Evolutionary conservation across 129 eudicot genomes (phyloP), one percentile per base, ranked within the genome.

Genomic region (Flaveria linearis): DNA sequence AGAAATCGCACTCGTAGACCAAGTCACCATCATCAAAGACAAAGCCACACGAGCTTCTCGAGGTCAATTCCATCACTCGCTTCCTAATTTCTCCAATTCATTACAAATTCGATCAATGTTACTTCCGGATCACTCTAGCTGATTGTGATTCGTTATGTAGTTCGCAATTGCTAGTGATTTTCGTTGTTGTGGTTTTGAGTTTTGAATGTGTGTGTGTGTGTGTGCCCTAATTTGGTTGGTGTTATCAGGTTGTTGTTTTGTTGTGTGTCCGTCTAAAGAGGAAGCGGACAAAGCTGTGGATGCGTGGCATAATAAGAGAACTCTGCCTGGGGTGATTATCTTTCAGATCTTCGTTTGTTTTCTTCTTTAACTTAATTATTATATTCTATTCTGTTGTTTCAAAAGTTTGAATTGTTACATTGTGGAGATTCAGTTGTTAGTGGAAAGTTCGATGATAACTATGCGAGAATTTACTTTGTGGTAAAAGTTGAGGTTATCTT

Each of bases 21-120:
- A 93, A 75, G 98, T 93, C 96, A 91, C 87, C 93, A 78, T 93
- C 80, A 93, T 93, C 86, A 91, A 86, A 75, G 98, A 93, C 87
- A 93, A 88, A 80, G 78, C 81, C 46, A 93, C 98, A 33, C 90
- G 92, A 53, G 87, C 96, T 76, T 91, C 98, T 53, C 91, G 97
- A 87, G 98, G 97, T 93, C 20, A 18, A 16, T 39, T 13, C 79
- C 55, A 51, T 51, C 18, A 14, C 56, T 51, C 56, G n/a, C 20
- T 4, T 43, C 70, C 8, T 8, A 16, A 16, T 4, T 67, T 11
- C 50, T 11, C 67, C 26, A 60, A 22, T 23, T 60, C 39, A 1
- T 20, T 12, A 16, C 41, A 5, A n/a, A 70, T 45, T n/a, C n/a
- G 47, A 14, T 30, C 33, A 56, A 68, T 62, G 62, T 33, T 43